Evolutionary conservation across 1,284 basidiomycete species (phyloP).

Genomic region (Boletus calvinii): DNA sequence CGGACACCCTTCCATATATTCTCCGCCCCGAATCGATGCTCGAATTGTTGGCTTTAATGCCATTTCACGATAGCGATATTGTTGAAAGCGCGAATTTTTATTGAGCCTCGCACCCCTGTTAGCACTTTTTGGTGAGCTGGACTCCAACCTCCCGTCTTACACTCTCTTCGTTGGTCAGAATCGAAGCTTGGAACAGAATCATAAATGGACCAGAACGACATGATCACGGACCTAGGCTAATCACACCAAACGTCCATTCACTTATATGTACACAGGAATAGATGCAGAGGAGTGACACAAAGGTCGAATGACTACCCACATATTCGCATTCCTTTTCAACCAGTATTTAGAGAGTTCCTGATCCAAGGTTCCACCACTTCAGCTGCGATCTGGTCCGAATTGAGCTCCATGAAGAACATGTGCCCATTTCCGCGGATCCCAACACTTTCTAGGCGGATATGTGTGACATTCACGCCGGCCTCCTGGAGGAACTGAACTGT

Average conservation of each 20-base stretch:
- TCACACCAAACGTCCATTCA: too few relatives aligned
- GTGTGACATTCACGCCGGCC: constrained; percentile 45
- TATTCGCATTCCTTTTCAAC: neutral
- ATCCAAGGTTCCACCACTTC: constrained; percentile 43
- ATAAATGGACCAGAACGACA: too few relatives aligned
- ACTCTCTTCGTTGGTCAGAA: too few relatives aligned
- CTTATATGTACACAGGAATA: neutral
- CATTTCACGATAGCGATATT: neutral
- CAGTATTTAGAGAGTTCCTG: constrained; percentile 1
- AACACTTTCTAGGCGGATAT: constrained; percentile 39
- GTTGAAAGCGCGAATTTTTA: neutral
- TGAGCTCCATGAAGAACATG: constrained; percentile 55
- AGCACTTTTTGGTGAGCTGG: too few relatives aligned
- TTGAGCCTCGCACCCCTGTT: too few relatives aligned
- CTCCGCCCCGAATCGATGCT: neutral
- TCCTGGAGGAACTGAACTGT: constrained; percentile 43
- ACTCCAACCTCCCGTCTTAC: too few relatives aligned
- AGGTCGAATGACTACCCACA: neutral
- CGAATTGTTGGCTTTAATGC: neutral
- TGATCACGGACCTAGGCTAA: neutral
- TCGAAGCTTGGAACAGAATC: too few relatives aligned
- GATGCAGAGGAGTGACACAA: neutral
- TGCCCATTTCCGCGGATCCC: constrained; percentile 48
- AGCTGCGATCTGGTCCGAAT: constrained; percentile 41
- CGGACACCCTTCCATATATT: neutral